Evolutionary conservation across 2,329 filamentous ascomycete genomes (phyloP), one percentile per base, ranked within the genome.

Genomic region (Laburnicola sp.): DNA sequence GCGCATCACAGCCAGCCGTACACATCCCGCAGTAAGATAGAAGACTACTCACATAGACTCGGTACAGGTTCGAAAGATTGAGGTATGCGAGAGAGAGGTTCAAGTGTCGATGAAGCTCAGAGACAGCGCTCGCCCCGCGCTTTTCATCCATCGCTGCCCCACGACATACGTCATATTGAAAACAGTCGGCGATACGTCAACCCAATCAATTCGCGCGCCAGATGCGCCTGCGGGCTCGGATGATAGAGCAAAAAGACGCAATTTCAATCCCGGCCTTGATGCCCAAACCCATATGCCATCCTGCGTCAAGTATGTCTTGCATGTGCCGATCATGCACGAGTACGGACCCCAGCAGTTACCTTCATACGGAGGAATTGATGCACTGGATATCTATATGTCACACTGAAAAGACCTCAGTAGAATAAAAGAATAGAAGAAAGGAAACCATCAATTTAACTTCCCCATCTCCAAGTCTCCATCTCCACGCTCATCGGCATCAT

Each of bases 391-490:
- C 26, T 40, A 32, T 47, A 21, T 21, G 30, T 16, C 16, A 9
- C 16, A 23, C 16, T 25, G n/a, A 32, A n/a, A 26, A 31, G 1
- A 9, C 34, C 11, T 37, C n/a, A n/a, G n/a, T 21, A 23, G 4
- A 44, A 4, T 9, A 37, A 16, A 21, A 48, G 4, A 21, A 3
- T 9, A 10, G 27, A 21, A 22, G 2, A 11, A 6, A 6, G n/a
- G n/a, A n/a, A n/a, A n/a, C n/a, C 27, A 25, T 63, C 56, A 86
- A 58, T 80, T 86, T 73, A 82, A 78, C 75, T 91, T 91, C 54
- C 86, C 87, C 79, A 89, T 80, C 75, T 91, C 88, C 67, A 81
- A 60, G 62, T 88, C 87, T 51, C 78, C 80, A 6, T 80, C 66
- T 3, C 60, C 66, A 6, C 57, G 56, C 26, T 73, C 70, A 10